Conservation (phyloP, 345 rosid species). For the Cardamine chenopodiifolia region DNA sequence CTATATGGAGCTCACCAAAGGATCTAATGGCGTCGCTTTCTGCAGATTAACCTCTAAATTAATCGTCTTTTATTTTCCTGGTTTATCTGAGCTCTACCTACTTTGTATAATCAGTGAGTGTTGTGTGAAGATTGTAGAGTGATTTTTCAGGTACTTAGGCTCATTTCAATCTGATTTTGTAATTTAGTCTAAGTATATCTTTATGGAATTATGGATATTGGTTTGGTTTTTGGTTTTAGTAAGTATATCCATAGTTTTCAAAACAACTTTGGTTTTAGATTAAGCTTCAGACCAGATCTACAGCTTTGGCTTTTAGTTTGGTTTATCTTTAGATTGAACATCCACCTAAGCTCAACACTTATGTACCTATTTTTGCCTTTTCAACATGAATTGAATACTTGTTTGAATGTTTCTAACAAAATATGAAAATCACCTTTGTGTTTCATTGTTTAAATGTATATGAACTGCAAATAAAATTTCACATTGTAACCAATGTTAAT, state of each 20-base stretch:
- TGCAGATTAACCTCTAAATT: constrained; percentile 34
- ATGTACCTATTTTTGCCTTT: neutral
- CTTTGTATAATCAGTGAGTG: constrained; percentile 31
- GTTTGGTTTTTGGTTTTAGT: neutral
- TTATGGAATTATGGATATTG: neutral
- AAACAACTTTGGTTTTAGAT: neutral
- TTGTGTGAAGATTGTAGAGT: constrained; percentile 12
- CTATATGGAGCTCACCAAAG: constrained; percentile 74
- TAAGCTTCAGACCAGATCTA: neutral
- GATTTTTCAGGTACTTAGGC: neutral
- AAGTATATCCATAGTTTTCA: neutral
- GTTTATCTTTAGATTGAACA: neutral
- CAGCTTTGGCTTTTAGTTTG: neutral
- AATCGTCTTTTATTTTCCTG: neutral
- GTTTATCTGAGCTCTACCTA: neutral
- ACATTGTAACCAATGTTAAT: neutral
- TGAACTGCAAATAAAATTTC: neutral
- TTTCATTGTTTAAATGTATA: neutral
- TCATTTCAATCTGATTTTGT: neutral
- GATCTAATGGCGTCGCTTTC: constrained; percentile 71
- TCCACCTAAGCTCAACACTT: neutral
- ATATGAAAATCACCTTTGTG: neutral
- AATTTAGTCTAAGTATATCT: neutral
- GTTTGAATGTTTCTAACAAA: neutral
- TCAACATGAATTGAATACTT: too few species aligned